phyloP scores from a whole-genome alignment of 2,329 filamentous ascomycete species.

The Sporothrix euskadiensis region DNA sequence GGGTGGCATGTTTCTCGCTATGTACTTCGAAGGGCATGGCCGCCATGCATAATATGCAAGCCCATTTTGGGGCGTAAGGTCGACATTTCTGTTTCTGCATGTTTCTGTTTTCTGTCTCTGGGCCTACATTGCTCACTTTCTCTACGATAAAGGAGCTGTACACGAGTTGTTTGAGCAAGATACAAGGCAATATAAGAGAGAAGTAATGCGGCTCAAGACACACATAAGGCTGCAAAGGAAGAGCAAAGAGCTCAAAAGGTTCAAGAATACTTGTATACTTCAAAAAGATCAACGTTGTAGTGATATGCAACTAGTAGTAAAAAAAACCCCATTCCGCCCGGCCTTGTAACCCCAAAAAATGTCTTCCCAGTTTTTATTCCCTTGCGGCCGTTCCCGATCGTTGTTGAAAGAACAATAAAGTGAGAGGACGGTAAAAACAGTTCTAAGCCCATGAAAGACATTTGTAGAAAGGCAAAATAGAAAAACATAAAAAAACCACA shows the following conservation, averaged over 20 bases:
- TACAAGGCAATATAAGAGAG: background rate
- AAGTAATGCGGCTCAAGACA: background rate
- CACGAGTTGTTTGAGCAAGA: conserved; percentile 18
- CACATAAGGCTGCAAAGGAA: background rate
- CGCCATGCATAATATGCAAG: conserved; percentile 1
- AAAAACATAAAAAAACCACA: background rate
- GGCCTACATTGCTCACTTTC: background rate
- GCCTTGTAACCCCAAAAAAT: conserved; percentile 4
- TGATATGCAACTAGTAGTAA: background rate
- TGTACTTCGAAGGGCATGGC: background rate
- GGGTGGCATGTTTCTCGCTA: background rate
- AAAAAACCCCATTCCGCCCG: background rate
- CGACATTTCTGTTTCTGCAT: background rate
- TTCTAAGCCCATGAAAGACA: background rate
- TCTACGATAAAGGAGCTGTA: background rate
- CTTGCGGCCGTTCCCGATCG: conserved; percentile 10
- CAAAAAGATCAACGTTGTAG: background rate
- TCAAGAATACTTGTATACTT: conserved; percentile 1
- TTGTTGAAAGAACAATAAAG: background rate
- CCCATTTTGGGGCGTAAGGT: conserved; percentile 8
- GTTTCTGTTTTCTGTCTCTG: background rate
- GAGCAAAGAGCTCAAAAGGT: background rate
- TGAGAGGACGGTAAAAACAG: background rate
- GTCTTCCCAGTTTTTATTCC: conserved; percentile 15
- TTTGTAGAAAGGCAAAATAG: background rate